Conservation (phyloP, 176 grass and related monocot species). For the Otatea glauca region DNA sequence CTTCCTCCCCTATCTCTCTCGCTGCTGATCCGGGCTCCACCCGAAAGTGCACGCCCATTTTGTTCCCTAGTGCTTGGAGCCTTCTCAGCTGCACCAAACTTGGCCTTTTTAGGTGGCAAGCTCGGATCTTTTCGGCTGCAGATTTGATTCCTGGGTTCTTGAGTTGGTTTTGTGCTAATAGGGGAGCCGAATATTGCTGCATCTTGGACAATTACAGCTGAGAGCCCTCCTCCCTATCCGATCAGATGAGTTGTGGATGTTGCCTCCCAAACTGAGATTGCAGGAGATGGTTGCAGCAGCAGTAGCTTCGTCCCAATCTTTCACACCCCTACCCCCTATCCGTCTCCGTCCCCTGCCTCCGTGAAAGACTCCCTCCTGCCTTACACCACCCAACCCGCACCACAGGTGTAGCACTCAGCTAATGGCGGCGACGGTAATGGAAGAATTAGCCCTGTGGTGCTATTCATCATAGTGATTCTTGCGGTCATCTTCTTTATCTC, state of each 20-base stretch:
- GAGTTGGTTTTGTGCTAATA: constrained; percentile 19
- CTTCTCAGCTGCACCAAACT: constrained; percentile 52
- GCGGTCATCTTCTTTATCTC: constrained; percentile 92
- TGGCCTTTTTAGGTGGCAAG: constrained; percentile 44
- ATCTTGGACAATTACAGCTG: neutral
- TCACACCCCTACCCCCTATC: constrained; percentile 11
- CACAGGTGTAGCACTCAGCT: neutral
- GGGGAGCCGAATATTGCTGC: constrained; percentile 1
- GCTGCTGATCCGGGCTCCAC: constrained; percentile 43
- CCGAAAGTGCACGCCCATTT: constrained; percentile 25
- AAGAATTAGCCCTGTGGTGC: constrained; percentile 72
- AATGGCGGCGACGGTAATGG: constrained; percentile 36
- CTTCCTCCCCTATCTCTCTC: neutral
- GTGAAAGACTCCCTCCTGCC: constrained; percentile 41
- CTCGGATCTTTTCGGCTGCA: constrained; percentile 37
- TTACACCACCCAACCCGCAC: constrained; percentile 22
- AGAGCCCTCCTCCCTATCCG: neutral
- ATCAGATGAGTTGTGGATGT: constrained; percentile 48
- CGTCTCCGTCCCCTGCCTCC: neutral
- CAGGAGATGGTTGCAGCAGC: constrained; percentile 47
- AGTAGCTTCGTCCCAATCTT: constrained; percentile 27
- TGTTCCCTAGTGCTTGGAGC: constrained; percentile 46
- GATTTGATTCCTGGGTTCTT: constrained; percentile 32
- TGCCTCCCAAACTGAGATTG: constrained; percentile 42
- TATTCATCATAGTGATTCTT: constrained; percentile 86